Evolutionary conservation across 352 stramenopile species (phyloP).

Genomic region (Peronospora farinosa): DNA sequence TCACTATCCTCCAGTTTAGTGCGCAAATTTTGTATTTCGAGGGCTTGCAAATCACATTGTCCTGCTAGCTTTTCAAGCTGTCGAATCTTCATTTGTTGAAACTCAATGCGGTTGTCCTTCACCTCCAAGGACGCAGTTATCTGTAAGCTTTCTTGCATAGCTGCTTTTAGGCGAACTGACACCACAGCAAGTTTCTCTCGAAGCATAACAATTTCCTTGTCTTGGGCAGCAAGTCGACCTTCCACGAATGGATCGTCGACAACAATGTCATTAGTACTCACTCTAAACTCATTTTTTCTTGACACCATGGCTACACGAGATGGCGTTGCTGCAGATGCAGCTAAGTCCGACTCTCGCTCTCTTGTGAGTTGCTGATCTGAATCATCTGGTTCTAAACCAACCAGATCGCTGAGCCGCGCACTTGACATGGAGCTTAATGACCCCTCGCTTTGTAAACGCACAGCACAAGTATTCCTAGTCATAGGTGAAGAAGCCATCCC

Average conservation of each 20-base stretch:
- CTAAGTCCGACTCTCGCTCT: slow-evolving; percentile 4
- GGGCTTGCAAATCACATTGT: slow-evolving; percentile 39
- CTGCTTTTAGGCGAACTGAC: slow-evolving; percentile 55
- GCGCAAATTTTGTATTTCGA: slow-evolving; percentile 43
- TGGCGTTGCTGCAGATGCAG: slow-evolving; percentile 9
- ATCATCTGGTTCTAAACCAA: slow-evolving; percentile 28
- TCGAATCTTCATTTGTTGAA: slow-evolving; percentile 52
- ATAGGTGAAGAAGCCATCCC: slow-evolving; percentile 3
- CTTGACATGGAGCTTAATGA: slow-evolving; percentile 20
- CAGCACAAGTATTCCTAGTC: slow-evolving; percentile 10
- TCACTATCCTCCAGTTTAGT: slow-evolving; percentile 50
- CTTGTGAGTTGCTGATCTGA: slow-evolving; percentile 3
- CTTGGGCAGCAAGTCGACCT: slow-evolving; percentile 54
- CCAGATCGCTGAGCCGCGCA: slow-evolving; percentile 29
- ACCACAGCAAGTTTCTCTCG: slow-evolving; percentile 63
- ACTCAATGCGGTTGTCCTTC: slow-evolving; percentile 71
- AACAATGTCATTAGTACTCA: slow-evolving; percentile 4
- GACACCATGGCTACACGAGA: slow-evolving; percentile 7
- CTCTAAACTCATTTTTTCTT: slow-evolving; percentile 17
- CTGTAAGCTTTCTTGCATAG: slow-evolving; percentile 59
- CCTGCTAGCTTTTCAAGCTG: slow-evolving; percentile 56
- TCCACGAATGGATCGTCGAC: slow-evolving; percentile 39
- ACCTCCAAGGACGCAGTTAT: slow-evolving; percentile 51
- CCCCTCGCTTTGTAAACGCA: slow-evolving; percentile 25
- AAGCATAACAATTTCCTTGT: slow-evolving; percentile 64